Conservation (phyloP, 495 filamentous ascomycete genomes). For the Aspergillus sclerotioniger region DNA sequence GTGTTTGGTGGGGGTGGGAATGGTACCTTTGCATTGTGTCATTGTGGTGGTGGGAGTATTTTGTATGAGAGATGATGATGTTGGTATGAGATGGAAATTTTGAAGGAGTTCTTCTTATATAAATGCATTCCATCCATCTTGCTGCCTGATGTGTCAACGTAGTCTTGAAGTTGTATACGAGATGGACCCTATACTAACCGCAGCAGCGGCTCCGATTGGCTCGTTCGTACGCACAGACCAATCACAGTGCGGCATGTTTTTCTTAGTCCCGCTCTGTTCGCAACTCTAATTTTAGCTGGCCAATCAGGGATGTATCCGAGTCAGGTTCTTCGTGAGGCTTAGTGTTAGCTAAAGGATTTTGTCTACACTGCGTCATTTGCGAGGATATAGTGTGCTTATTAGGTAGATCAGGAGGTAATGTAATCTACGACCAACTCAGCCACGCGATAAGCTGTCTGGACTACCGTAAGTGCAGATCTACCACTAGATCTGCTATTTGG, state of each 20-base stretch:
- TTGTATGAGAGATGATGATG: neutral
- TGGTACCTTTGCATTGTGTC: slow-evolving; percentile 3
- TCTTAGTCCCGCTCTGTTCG: too few relatives aligned
- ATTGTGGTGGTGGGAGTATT: neutral
- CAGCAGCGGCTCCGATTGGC: neutral
- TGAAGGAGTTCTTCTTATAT: neutral
- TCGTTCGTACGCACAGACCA: slow-evolving; percentile 1
- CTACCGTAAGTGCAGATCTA: too few relatives aligned
- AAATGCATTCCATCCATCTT: neutral
- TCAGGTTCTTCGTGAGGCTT: too few relatives aligned
- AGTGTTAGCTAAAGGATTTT: too few relatives aligned
- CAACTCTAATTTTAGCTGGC: neutral
- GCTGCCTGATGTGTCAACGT: neutral
- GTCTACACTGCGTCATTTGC: too few relatives aligned
- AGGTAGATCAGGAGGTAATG: too few relatives aligned
- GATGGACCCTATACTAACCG: neutral
- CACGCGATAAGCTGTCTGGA: too few relatives aligned
- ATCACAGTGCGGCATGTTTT: neutral
- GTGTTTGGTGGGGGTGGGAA: neutral
- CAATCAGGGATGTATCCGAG: too few relatives aligned
- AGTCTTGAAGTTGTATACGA: neutral
- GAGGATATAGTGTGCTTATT: too few relatives aligned
- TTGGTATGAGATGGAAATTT: neutral
- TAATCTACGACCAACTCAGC: too few relatives aligned
- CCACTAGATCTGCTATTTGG: too few relatives aligned